Evolutionary conservation across 441 rosid species (phyloP).

Genomic region (Aleurites moluccanus): DNA sequence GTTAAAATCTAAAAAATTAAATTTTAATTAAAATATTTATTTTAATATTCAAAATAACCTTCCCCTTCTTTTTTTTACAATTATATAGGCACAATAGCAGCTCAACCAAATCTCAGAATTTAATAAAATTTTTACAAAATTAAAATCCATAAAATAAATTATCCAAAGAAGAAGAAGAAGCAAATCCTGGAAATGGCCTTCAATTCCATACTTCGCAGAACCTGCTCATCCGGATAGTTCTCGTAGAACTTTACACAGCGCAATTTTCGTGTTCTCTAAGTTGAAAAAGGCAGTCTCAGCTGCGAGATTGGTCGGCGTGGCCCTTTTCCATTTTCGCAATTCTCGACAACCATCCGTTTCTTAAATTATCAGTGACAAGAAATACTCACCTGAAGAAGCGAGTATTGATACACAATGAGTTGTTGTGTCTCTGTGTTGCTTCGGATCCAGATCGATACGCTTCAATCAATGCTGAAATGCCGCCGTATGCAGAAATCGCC

Average conservation of each 20-base stretch:
- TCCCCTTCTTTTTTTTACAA: too few species aligned
- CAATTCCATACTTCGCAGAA: conserved; percentile 49
- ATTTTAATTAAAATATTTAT: too few species aligned
- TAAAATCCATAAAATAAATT: too few species aligned
- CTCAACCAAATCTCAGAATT: too few species aligned
- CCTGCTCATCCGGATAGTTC: conserved; percentile 40
- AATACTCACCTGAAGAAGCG: too few species aligned
- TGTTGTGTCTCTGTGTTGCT: conserved; percentile 45
- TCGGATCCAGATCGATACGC: conserved; percentile 62
- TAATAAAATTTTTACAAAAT: too few species aligned
- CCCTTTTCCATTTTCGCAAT: conserved; percentile 33
- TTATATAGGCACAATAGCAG: too few species aligned
- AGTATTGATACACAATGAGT: too few species aligned
- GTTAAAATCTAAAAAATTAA: too few species aligned
- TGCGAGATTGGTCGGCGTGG: conserved; percentile 25
- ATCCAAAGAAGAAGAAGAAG: too few species aligned
- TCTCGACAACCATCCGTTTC: conserved; percentile 38
- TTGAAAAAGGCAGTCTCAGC: conserved; percentile 28
- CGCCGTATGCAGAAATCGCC: conserved; percentile 73
- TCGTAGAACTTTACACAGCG: conserved; percentile 33
- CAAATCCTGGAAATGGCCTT: conserved; percentile 42
- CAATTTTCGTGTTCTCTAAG: conserved; percentile 22
- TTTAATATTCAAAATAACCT: too few species aligned
- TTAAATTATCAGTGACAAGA: too few species aligned
- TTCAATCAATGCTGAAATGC: conserved; percentile 53